Evolutionary conservation across 805 yeast species (phyloP).

Genomic region (Candida sphagnicola): DNA sequence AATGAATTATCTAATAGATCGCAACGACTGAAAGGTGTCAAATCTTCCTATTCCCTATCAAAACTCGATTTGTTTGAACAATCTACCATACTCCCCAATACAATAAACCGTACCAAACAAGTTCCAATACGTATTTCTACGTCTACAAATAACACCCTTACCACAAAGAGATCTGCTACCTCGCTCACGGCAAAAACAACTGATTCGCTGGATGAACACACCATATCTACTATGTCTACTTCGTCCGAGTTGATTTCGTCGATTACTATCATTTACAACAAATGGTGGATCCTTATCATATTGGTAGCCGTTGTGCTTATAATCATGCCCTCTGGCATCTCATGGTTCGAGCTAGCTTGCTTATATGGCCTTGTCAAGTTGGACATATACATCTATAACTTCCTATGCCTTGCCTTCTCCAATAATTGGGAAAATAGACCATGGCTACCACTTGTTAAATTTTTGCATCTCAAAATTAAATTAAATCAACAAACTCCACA

Average conservation of each 20-base stretch:
- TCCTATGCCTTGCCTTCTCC: neutral
- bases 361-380: neutral
- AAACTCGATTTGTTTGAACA: no score
- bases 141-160: neutral
- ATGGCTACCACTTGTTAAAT: neutral
- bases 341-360: neutral
- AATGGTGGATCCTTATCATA: neutral
- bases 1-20: no score
- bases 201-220: no score
- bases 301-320: neutral
- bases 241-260: neutral
- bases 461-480: neutral
- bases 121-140: no score
- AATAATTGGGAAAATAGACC: neutral
- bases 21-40: no score
- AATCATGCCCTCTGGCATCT: neutral
- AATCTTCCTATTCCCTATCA: no score
- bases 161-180: neutral
- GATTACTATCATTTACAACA: neutral
- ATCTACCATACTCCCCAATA: no score
- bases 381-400: neutral
- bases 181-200: no score
- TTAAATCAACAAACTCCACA: no score
- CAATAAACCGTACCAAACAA: no score
- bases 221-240: no score